A percentile compares a stretch with the other conserved stretches of the same genome.
Conservation (phyloP, 2,329 filamentous ascomycete genomes). For the Monosporascus sp. region DNA sequence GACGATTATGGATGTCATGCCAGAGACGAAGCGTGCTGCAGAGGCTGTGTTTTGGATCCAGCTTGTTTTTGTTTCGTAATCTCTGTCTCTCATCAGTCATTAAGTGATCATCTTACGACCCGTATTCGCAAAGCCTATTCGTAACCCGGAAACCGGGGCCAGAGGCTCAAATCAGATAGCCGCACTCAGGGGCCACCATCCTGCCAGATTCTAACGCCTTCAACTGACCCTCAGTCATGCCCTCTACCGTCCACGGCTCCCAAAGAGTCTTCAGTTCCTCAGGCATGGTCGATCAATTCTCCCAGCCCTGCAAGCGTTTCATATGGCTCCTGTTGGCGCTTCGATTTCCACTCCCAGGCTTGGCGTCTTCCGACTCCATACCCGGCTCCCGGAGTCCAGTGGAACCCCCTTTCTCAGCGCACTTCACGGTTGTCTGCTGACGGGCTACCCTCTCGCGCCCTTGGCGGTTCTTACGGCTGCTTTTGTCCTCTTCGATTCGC, state of each 20-base stretch:
- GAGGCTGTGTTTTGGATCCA: too few relatives aligned
- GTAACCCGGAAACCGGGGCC: too few relatives aligned
- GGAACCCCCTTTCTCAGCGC: too few relatives aligned
- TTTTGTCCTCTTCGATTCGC: constrained; percentile 13
- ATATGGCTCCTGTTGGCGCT: background rate
- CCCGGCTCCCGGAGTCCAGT: too few relatives aligned
- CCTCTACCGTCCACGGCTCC: background rate
- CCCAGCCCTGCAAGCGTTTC: background rate
- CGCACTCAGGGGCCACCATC: too few relatives aligned
- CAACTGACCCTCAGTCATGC: background rate
- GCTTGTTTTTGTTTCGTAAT: too few relatives aligned
- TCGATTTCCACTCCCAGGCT: background rate
- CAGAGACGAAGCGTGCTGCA: too few relatives aligned
- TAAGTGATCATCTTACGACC: too few relatives aligned
- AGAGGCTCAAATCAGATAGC: too few relatives aligned
- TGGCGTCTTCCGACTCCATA: background rate
- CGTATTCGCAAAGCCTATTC: too few relatives aligned
- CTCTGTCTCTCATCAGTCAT: too few relatives aligned
- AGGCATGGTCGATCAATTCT: background rate
- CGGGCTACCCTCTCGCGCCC: background rate
- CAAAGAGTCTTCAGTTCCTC: background rate
- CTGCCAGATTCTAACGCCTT: background rate
- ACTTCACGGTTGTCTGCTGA: background rate
- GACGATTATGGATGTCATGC: too few relatives aligned
- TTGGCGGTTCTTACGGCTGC: background rate